Conservation (phyloP, 202 grass and related monocot genomes). For the Alloteropsis angusta region DNA sequence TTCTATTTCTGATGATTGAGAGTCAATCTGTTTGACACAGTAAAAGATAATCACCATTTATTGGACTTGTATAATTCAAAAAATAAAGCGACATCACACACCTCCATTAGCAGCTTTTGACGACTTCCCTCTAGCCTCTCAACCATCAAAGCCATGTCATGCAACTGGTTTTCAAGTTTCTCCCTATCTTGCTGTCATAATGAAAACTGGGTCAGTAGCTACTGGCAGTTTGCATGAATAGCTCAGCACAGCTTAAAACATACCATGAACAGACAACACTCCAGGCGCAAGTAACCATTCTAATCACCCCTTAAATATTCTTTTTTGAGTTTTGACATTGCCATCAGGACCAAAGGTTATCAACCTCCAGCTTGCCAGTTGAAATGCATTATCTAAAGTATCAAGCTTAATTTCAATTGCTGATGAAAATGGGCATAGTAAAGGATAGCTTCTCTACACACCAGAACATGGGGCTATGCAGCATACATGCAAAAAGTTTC, state of each 20-base stretch:
- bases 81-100: conserved; percentile 21
- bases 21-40: conserved; percentile 66
- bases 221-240: neutral
- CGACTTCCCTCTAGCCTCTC: conserved; percentile 90
- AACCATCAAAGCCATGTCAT: conserved; percentile 93
- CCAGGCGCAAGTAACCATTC: neutral
- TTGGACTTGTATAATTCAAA: conserved; percentile 12
- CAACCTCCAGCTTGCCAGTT: neutral
- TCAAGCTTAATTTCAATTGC: neutral
- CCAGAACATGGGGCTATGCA: neutral
- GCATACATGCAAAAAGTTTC: neutral
- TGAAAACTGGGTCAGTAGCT: conserved; percentile 6
- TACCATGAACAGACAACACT: neutral
- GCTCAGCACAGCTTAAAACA: conserved; percentile 6
- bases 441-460: neutral
- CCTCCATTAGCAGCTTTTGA: conserved; percentile 87
- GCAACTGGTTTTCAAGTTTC: conserved; percentile 85
- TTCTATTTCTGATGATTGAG: conserved; percentile 96
- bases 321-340: neutral
- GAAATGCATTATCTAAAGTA: neutral
- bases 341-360: neutral
- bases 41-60: conserved; percentile 3
- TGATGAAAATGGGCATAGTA: conserved; percentile 6
- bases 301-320: neutral
- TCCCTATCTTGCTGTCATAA: conserved; percentile 67